Base-by-base conservation (phyloP, 371 early-diverging fungal genomes). In the Fennellomyces sp. region DNA sequence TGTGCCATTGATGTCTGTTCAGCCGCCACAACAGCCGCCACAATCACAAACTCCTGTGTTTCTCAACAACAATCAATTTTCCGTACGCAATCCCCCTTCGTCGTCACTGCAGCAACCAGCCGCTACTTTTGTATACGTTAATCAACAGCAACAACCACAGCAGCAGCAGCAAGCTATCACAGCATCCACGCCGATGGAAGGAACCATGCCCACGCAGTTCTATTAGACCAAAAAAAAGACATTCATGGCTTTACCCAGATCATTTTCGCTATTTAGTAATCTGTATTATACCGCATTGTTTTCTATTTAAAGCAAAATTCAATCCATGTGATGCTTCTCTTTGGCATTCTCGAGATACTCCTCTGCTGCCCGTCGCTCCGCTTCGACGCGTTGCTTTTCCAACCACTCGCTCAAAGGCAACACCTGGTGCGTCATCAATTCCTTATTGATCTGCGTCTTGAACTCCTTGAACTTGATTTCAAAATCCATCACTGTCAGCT, bases 401-500 rank as follows among this genome's bases (percentile, higher is more conserved):
- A 56, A 31, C 29, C 33, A 60, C 17, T 49, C 47, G 27, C 25
- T 25, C 23, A 75, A 54, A 23, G 69, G 72, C 41, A 54, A 48
- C 1, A 64, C 50, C 33, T 57, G 31, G 28, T 74, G 66, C 28
- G 61, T 61, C 49, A 71, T 39, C 17, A 90, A 51, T 33, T 78
- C 75, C 21, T 56, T 60, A 56, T 87, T 79, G 25, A 86, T 67
- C 13, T 63, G 38, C 26, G 17, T 42, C 56, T 83, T 80, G 69
- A 90, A 90, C 35, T 83, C 79, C 13, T 66, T 67, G 72, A 93
- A 91, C 29, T 83, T 76, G 1, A 68, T 50, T 58, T 85, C 84
- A 69, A 93, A 93, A 54, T 93, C 91, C 89, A 93, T 90, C 5
- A 89, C 81, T 3, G 86, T 82, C 49, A 87, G 66, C 47, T 76